A percentile compares a stretch with the other conserved stretches of the same genome.
These are phyloP conservation scores for Stephanodiscus triporus DNA, from an alignment of 108 stramenopile genomes.

Conservation along the genomic window DNA sequence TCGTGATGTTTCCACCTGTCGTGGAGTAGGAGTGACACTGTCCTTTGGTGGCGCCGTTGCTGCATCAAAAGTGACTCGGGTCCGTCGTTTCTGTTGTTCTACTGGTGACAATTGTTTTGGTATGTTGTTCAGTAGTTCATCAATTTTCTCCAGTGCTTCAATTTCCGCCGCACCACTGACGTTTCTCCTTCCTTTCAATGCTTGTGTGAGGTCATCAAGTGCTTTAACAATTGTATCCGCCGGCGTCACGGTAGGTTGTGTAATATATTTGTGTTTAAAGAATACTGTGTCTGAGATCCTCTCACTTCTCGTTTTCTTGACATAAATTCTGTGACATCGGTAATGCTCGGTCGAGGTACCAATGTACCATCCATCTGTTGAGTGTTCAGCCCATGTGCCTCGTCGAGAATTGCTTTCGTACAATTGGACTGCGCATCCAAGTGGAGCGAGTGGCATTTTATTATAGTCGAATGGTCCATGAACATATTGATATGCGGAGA, in stretches of 20 bases:
- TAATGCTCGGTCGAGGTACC: slow-evolving; percentile 10
- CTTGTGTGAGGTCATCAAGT: too few relatives aligned
- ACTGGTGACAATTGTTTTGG: too few relatives aligned
- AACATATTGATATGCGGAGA: slow-evolving; percentile 21
- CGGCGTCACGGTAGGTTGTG: background rate
- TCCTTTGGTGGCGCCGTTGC: too few relatives aligned
- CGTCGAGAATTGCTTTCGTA: slow-evolving; percentile 23
- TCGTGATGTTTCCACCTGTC: too few relatives aligned
- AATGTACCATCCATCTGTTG: slow-evolving; percentile 43
- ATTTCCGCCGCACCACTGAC: too few relatives aligned
- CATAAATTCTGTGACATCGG: background rate
- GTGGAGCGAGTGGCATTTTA: slow-evolving; percentile 51
- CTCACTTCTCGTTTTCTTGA: background rate
- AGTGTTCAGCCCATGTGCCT: slow-evolving; percentile 33
- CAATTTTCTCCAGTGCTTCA: too few relatives aligned
- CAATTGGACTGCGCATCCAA: slow-evolving; percentile 33
- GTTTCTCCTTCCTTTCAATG: too few relatives aligned
- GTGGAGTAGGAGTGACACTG: too few relatives aligned
- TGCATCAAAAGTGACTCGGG: too few relatives aligned
- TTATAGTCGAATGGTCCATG: slow-evolving; percentile 49
- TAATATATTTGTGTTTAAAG: background rate
- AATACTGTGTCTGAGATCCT: background rate
- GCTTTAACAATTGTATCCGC: background rate
- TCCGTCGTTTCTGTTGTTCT: too few relatives aligned
- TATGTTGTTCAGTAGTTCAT: too few relatives aligned